Conservation (phyloP, 2,329 filamentous ascomycete genomes). For the Aureobasidium sp. region DNA sequence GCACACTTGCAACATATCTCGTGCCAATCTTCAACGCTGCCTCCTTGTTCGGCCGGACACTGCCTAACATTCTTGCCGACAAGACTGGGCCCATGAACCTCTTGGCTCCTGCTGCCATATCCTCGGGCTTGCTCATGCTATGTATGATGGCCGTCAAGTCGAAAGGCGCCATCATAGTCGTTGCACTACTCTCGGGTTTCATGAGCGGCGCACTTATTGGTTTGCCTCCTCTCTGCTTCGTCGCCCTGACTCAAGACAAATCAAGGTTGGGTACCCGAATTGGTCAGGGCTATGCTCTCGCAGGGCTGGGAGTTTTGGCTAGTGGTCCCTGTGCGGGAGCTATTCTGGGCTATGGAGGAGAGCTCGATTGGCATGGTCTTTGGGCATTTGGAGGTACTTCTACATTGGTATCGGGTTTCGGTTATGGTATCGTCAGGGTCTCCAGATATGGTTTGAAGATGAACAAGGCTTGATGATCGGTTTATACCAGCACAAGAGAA, state of each 20-base stretch:
- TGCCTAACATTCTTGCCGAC: conserved; percentile 40
- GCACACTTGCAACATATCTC: conserved; percentile 57
- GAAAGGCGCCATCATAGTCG: conserved; percentile 28
- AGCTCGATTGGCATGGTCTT: no score
- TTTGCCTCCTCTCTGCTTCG: conserved; percentile 35
- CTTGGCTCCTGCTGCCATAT: conserved; percentile 38
- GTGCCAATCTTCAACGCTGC: conserved; percentile 61
- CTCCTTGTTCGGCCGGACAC: conserved; percentile 38
- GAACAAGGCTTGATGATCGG: no score
- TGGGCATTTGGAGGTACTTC: no score
- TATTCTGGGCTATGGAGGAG: no score
- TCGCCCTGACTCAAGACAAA: conserved; percentile 34
- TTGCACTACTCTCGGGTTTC: conserved; percentile 35
- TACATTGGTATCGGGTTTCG: no score
- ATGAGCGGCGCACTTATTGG: conserved; percentile 39
- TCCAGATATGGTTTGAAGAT: no score
- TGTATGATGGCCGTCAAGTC: conserved; percentile 34
- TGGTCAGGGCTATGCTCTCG: no score
- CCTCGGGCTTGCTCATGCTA: no score
- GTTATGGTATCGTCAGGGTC: no score
- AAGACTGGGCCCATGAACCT: conserved; percentile 41
- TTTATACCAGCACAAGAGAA: no score
- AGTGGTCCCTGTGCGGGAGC: no score
- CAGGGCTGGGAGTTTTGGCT: no score
- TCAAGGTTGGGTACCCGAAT: conserved; percentile 39